Base-by-base conservation (phyloP, 1,139 yeast species). In the Arxiozyma telluris region DNA sequence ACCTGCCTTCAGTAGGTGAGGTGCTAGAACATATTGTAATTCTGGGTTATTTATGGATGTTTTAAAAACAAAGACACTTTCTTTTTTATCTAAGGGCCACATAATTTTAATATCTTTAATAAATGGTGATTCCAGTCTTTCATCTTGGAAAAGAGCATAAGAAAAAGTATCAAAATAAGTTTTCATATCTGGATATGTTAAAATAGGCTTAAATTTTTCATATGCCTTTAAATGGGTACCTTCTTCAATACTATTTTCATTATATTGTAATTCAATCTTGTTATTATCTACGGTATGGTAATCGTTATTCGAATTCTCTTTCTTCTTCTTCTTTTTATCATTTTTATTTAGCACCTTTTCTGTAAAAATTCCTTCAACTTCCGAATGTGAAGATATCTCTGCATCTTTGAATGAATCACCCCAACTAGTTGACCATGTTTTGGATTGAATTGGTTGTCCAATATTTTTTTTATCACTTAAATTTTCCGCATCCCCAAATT, bases 101-200 rank as follows among this genome's bases (percentile, higher is more conserved):
- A 78, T 81, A 51, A 83, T 71, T 0, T 77, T 67, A 49, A 79
- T 76, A 44, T 78, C 74, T 2, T 76, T 70, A 50, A 82, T 74
- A 46, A 80, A 73, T 41, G 75, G 74, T 41, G 70, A 66, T 45
- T 76, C 77, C 41, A 74, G 66, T 49, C 74, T 71, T 60, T 83
- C 87, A 64, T 84, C 91, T 51, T 81, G 71, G 57, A 81, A 82
- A 54, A 84, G 68, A 54, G 82, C 82, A 65, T 77, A 78, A 56
- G 85, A 77, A 73, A 83, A 78, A 60, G 81, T 83, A 58, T 77
- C 71, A 62, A 76, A 79, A 62, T 84, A 84, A n/a, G 76, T 72
- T 7, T 73, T 69, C 60, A 83, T 61, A 38, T 76, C 69, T 18
- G 78, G 78, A 60, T 79, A 83, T 0, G 73, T 68, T 43, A 82